A percentile compares a stretch with the other conserved stretches of the same genome.
These are phyloP conservation scores for Amniculicola lignicola DNA, from an alignment of 495 filamentous ascomycete genomes.

Conservation along the genomic window DNA sequence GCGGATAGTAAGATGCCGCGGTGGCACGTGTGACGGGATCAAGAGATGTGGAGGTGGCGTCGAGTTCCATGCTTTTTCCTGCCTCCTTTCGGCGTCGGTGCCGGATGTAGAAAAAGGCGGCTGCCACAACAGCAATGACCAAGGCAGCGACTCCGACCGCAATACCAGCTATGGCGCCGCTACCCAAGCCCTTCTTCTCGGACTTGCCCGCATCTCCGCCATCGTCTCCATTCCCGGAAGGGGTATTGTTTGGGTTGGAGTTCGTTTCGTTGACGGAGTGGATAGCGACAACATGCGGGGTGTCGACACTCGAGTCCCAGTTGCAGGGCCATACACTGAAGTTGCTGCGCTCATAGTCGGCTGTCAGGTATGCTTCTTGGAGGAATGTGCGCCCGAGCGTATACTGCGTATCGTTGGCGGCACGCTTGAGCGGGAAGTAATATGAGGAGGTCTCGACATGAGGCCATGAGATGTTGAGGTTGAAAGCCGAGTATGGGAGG, in stretches of 20 bases:
- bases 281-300: slow-evolving; percentile 51
- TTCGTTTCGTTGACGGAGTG: slow-evolving; percentile 31
- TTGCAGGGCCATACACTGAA: slow-evolving; percentile 51
- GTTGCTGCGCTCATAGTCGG: slow-evolving; percentile 46
- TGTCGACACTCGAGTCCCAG: slow-evolving; percentile 58
- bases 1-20: background rate
- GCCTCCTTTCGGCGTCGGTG: background rate
- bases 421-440: slow-evolving; percentile 55
- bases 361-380: slow-evolving; percentile 54
- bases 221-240: slow-evolving; percentile 34
- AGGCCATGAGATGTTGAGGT: slow-evolving; percentile 42
- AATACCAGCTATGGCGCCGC: slow-evolving; percentile 38
- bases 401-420: slow-evolving; percentile 52
- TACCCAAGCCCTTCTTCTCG: background rate
- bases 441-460: slow-evolving; percentile 41
- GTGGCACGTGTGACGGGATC: background rate
- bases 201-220: background rate
- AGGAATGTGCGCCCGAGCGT: slow-evolving; percentile 56
- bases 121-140: slow-evolving; percentile 27
- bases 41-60: background rate
- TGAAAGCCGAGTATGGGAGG: slow-evolving; percentile 54
- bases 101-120: background rate
- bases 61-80: background rate
- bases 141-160: slow-evolving; percentile 47
- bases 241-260: slow-evolving; percentile 44